These are phyloP conservation scores for Rhododendron simsii DNA, from an alignment of 148 eudicot species.

Conservation along the genomic window DNA sequence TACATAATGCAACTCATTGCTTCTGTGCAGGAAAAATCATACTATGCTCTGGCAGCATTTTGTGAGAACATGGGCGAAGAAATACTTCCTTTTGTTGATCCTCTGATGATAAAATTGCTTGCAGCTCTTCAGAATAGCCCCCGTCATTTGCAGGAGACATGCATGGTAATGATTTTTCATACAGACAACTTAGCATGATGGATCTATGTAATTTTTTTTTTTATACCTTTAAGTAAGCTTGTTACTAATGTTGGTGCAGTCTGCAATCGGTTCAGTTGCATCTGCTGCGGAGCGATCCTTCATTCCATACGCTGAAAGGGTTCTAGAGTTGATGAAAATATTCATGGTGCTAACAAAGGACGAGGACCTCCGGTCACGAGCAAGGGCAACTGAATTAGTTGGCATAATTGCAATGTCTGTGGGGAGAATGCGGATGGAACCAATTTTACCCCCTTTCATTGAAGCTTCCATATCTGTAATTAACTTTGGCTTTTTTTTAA, in stretches of 20 bases:
- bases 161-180: conserved; percentile 65
- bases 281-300: conserved; percentile 95
- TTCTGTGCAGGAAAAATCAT: conserved; percentile 79
- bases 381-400: conserved; percentile 95
- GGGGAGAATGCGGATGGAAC: conserved; percentile 87
- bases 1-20: conserved; percentile 8
- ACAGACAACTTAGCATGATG: not conserved
- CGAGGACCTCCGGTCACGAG: conserved; percentile 81
- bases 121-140: conserved; percentile 77
- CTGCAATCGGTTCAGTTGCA: conserved; percentile 95
- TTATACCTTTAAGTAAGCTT: conserved; percentile 5
- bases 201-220: conserved; percentile 7
- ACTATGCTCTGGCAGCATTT: conserved; percentile 94
- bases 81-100: conserved; percentile 84
- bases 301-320: conserved; percentile 89
- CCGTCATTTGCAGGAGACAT: conserved; percentile 87
- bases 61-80: conserved; percentile 96
- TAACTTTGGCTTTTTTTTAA: not conserved
- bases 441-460: conserved; percentile 82
- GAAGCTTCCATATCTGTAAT: conserved; percentile 94
- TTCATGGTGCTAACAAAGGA: conserved; percentile 90
- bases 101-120: conserved; percentile 83
- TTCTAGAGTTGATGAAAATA: conserved; percentile 82
- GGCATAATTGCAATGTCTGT: conserved; percentile 96
- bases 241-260: conserved; percentile 39